A percentile compares a stretch with the other conserved stretches of the same genome.
These are phyloP conservation scores for Calonectria montana DNA, from an alignment of 2,329 filamentous ascomycete genomes.

Conservation along the genomic window DNA sequence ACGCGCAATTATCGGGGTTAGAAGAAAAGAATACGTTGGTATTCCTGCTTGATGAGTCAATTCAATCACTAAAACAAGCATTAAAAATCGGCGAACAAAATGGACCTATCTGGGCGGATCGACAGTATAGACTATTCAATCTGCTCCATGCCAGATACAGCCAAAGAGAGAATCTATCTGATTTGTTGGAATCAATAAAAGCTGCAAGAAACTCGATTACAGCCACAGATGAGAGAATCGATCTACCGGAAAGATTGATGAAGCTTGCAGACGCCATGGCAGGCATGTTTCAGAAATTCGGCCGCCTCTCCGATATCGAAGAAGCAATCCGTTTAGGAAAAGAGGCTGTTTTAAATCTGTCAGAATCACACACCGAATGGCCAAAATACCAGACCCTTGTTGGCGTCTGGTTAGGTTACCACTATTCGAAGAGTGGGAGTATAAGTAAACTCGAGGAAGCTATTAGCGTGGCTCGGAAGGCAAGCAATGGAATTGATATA, in stretches of 20 bases:
- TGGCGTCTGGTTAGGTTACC: neutral
- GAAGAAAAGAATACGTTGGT: too few species aligned
- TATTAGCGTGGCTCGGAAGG: neutral
- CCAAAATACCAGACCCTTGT: neutral
- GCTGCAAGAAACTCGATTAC: neutral
- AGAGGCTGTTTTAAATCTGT: neutral
- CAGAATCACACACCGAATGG: neutral
- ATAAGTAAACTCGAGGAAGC: neutral
- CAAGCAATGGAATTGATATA: neutral
- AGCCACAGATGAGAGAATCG: neutral
- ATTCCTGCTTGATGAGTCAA: neutral
- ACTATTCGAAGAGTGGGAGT: neutral
- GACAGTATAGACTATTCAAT: neutral
- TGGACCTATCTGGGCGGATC: neutral
- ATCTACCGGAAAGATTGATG: neutral
- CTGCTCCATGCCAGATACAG: neutral
- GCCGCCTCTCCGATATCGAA: neutral
- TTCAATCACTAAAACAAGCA: neutral
- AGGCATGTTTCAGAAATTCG: neutral
- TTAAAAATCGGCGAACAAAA: neutral
- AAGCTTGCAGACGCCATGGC: neutral
- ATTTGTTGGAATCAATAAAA: neutral
- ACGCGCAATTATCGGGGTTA: too few species aligned
- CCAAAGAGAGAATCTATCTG: neutral
- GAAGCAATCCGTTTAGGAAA: neutral